Base-by-base conservation (phyloP, 2,329 filamentous ascomycete genomes). In the Ilyonectria mors-panacis region DNA sequence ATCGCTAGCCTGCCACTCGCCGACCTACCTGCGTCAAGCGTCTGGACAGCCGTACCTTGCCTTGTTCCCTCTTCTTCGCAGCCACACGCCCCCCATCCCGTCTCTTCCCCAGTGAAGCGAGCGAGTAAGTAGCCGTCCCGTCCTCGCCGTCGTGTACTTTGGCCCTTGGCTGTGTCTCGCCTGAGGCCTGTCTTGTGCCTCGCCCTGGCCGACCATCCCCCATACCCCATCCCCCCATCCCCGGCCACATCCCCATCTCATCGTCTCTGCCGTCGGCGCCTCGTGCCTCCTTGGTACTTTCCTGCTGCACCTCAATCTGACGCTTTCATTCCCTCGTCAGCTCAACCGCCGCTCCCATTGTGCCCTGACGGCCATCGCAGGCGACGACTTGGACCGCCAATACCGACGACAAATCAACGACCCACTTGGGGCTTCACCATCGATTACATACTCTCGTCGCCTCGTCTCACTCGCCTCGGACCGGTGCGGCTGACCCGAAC, bases 181-280 rank as follows among this genome's bases (percentile, higher is more conserved):
- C 26, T 26, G 26, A 26, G 26, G 26, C 26, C 51, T 55, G 59
- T 67, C 70, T 64, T 72, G 65, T 68, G 67, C 73, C 69, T 75
- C 72, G 71, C 73, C 69, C 73, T 66, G 73, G 75, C 63, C 62
- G 67, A 70, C 70, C 69, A 68, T 63, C 33, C 23, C 59, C 39
- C 47, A 28, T 66, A 64, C 63, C 63, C 64, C 66, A 65, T 63
- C 65, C 73, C 71, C 70, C 58, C 48, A 65, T 68, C 70, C 69
- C 70, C 67, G 35, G 45, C 58, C 57, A 44, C 51, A 61, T 39
- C 54, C 59, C 59, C 59, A 58, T 66, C 53, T 59, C 59, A 58
- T 63, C 64, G 54, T 63, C 64, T 53, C 59, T 63, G 60, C 55
- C 59, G 59, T 54, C 39, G 48, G 56, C 55, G 64, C 59, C 59